Evolutionary conservation across 176 grass and related monocot genomes (phyloP).

Genomic region (Ensete ventricosum): DNA sequence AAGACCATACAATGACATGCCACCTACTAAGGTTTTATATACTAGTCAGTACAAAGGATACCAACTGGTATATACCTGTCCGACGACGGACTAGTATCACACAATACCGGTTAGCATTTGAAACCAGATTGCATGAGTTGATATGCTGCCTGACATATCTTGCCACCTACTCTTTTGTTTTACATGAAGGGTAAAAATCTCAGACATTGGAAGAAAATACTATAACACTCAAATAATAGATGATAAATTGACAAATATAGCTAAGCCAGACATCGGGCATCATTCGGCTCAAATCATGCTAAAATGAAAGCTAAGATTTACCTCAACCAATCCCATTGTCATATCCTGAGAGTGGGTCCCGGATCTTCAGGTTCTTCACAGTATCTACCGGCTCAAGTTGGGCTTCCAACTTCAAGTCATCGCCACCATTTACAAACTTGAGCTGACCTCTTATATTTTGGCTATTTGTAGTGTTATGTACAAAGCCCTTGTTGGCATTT

Average conservation of each 20-base stretch:
- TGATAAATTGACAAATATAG: background rate
- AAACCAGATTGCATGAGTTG: no score
- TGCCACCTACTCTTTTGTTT: no score
- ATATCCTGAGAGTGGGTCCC: slow-evolving; percentile 43
- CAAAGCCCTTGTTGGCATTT: slow-evolving; percentile 45
- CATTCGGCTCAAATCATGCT: background rate
- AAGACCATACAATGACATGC: no score
- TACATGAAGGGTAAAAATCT: background rate
- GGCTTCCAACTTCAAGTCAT: slow-evolving; percentile 54
- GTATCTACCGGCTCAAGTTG: slow-evolving; percentile 88
- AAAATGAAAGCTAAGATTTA: slow-evolving; percentile 9
- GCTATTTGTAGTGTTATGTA: slow-evolving; percentile 50
- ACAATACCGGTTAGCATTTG: no score
- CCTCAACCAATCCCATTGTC: slow-evolving; percentile 25
- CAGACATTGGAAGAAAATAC: background rate
- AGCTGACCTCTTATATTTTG: slow-evolving; percentile 34
- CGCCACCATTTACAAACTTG: slow-evolving; percentile 71
- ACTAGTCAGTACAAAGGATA: no score
- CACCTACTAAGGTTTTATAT: no score
- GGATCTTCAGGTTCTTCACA: slow-evolving; percentile 38
- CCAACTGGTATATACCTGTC: no score
- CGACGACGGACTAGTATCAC: no score
- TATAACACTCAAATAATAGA: background rate
- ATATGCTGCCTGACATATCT: no score
- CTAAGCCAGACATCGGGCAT: background rate